Evolutionary conservation across 2,329 filamentous ascomycete genomes (phyloP).

Genomic region (Botryotinia globosa): DNA sequence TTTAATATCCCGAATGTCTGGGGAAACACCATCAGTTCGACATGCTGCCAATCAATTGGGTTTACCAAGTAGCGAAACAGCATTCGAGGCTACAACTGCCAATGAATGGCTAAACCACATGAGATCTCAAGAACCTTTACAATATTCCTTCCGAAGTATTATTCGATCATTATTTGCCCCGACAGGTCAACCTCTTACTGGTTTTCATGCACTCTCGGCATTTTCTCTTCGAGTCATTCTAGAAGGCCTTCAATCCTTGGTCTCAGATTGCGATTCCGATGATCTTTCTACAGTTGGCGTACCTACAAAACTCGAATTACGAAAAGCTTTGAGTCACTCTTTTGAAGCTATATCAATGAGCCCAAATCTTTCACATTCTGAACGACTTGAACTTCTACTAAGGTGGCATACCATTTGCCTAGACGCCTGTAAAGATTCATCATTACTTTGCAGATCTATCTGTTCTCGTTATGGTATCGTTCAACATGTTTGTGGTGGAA

Average conservation of each 20-base stretch:
- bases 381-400: constrained; percentile 43
- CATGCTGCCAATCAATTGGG: constrained; percentile 44
- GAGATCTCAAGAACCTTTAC: constrained; percentile 35
- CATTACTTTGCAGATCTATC: constrained; percentile 41
- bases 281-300: constrained; percentile 42
- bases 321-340: constrained; percentile 42
- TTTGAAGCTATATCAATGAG: constrained; percentile 42
- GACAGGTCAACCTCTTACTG: constrained; percentile 28
- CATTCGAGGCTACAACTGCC: constrained; percentile 42
- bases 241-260: constrained; percentile 45
- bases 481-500: constrained; percentile 42
- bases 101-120: constrained; percentile 44
- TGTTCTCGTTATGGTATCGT: constrained; percentile 42
- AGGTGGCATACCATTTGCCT: constrained; percentile 47
- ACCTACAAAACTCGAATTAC: constrained; percentile 42
- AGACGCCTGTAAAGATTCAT: constrained; percentile 43
- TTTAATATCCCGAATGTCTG: constrained; percentile 45
- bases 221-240: constrained; percentile 45
- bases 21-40: constrained; percentile 43
- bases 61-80: constrained; percentile 43
- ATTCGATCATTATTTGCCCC: constrained; percentile 43
- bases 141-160: constrained; percentile 43
- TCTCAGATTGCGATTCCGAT: constrained; percentile 42
- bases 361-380: constrained; percentile 36
- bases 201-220: constrained; percentile 40